phyloP scores from a whole-genome alignment of 768 basidiomycete genomes.

The Panaeolus papilionaceus region DNA sequence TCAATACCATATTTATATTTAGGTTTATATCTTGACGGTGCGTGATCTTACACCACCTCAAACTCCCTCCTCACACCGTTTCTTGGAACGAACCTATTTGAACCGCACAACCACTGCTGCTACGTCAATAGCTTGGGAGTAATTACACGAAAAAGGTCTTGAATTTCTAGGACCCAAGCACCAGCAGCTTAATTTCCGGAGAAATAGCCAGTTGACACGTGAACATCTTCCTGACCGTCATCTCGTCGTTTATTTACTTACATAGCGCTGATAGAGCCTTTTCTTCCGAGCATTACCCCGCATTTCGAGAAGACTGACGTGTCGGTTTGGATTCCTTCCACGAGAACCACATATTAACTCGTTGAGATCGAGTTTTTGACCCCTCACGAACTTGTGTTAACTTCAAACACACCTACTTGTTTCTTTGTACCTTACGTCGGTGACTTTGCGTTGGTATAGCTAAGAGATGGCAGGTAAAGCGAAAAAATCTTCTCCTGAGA shows the following conservation, averaged over 20 bases:
- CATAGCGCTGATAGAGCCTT: neutral
- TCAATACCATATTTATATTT: neutral
- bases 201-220: constrained; percentile 5
- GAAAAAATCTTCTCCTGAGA: constrained; percentile 10
- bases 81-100: neutral
- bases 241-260: neutral
- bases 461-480: constrained; percentile 1
- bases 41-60: neutral
- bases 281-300: constrained; percentile 10
- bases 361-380: neutral
- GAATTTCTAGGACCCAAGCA: neutral
- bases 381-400: neutral
- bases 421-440: neutral
- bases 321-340: constrained; percentile 1
- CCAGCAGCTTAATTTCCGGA: constrained; percentile 9
- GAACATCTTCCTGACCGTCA: neutral
- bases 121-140: neutral
- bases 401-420: neutral
- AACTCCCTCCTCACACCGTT: neutral
- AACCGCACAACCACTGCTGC: neutral
- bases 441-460: neutral
- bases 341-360: constrained; percentile 7
- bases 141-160: constrained; percentile 6
- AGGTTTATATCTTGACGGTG: neutral
- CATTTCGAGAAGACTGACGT: constrained; percentile 13